Evolutionary conservation across 306 rosid species (phyloP).

Genomic region (Glycine soja): DNA sequence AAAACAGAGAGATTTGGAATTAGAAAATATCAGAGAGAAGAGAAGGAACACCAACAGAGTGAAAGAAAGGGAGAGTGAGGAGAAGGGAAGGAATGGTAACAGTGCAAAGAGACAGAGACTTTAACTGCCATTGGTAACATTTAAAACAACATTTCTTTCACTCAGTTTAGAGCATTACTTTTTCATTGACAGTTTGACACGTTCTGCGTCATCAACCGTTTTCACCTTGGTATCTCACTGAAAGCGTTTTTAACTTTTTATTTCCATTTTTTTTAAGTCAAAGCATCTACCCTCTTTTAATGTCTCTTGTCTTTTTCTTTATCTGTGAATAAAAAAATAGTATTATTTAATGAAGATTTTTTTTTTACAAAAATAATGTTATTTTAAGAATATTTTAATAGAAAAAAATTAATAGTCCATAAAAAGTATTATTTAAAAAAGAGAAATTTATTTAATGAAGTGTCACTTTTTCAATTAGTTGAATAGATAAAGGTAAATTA

Average conservation of each 20-base stretch:
- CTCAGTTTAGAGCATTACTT: background rate
- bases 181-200: conserved; percentile 43
- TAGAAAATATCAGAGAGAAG: background rate
- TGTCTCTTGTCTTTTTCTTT: background rate
- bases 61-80: conserved; percentile 10
- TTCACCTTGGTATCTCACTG: background rate
- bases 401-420: background rate
- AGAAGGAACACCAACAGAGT: background rate
- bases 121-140: conserved; percentile 50
- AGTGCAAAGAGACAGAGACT: conserved; percentile 29
- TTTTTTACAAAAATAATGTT: background rate
- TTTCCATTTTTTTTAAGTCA: background rate
- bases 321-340: background rate
- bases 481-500: background rate
- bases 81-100: background rate
- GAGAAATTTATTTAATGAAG: background rate
- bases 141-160: conserved; percentile 27
- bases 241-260: background rate
- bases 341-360: background rate
- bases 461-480: background rate
- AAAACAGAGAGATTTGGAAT: conserved; percentile 5
- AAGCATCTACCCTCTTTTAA: background rate
- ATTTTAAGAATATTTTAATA: background rate
- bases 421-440: background rate
- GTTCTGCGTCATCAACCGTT: conserved; percentile 39